Percentiles rank a stretch among this genome's conserved stretches.
Evolutionary conservation across 1,284 basidiomycete genomes (phyloP).

Genomic region (Crepidotus sp.): DNA sequence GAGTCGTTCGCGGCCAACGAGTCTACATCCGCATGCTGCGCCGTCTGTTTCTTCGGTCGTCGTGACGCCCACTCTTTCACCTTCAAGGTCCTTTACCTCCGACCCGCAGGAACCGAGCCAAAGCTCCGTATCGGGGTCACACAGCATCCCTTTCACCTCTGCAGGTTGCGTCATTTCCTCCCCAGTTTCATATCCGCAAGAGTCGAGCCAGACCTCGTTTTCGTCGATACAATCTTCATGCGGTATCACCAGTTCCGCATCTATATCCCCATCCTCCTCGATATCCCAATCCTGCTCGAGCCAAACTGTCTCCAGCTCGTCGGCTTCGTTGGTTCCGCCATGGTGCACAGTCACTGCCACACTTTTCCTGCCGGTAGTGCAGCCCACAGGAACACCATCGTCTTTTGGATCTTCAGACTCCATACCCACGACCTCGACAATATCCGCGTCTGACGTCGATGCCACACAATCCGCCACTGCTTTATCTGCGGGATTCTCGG

Average conservation of each 20-base stretch:
- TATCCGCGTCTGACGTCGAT: neutral
- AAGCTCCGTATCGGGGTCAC: no score
- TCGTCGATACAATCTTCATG: neutral
- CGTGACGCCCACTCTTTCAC: neutral
- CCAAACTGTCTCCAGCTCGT: neutral
- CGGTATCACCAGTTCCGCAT: neutral
- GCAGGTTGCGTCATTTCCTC: neutral
- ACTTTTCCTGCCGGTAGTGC: neutral
- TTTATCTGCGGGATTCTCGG: no score
- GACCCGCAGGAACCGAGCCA: neutral
- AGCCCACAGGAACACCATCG: neutral
- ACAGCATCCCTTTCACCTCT: no score
- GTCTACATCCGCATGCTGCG: neutral
- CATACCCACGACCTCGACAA: neutral
- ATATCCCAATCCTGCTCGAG: neutral
- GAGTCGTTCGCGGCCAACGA: neutral
- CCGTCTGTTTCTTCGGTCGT: no score
- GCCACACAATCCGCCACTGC: neutral
- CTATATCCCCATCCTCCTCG: neutral
- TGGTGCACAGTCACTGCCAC: neutral
- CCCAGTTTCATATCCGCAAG: neutral
- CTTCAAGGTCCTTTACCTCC: neutral
- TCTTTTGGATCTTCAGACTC: neutral
- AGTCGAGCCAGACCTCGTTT: neutral
- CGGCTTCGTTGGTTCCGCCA: neutral